Conservation (phyloP, 2,329 filamentous ascomycete species). For the Lasiodiplodia gonubiensis region DNA sequence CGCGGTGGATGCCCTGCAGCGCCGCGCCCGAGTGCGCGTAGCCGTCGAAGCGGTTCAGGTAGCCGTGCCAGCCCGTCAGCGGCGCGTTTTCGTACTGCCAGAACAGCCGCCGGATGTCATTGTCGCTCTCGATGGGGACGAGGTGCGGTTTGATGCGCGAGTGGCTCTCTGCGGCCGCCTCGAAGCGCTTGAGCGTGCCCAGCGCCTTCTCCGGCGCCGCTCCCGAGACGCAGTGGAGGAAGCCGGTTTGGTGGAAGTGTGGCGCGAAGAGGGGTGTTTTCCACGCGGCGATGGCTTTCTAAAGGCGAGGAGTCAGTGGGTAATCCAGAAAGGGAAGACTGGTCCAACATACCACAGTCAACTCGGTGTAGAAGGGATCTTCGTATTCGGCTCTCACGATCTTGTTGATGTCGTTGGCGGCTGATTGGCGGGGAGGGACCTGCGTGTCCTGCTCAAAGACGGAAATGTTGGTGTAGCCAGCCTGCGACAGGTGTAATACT, state of each 20-base stretch:
- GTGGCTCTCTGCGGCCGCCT: conserved; percentile 48
- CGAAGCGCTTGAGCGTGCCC: conserved; percentile 53
- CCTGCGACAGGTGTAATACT: conserved; percentile 39
- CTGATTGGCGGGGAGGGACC: conserved; percentile 59
- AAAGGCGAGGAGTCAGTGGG: not conserved
- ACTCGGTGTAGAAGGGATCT: conserved; percentile 61
- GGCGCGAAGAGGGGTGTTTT: conserved; percentile 59
- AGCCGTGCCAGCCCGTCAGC: conserved; percentile 62
- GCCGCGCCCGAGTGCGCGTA: conserved; percentile 64
- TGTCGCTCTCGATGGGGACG: conserved; percentile 36
- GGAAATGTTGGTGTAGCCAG: conserved; percentile 39
- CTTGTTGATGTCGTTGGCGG: conserved; percentile 67
- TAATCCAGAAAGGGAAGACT: not conserved
- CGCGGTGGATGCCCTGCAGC: conserved; percentile 53
- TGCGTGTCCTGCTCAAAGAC: conserved; percentile 41
- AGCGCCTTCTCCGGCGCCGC: conserved; percentile 56
- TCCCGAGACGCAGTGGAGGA: conserved; percentile 58
- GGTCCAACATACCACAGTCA: conserved; percentile 54
- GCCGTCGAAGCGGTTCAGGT: conserved; percentile 63
- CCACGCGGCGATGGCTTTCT: conserved; percentile 62
- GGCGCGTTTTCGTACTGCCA: conserved; percentile 55
- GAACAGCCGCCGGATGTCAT: conserved; percentile 51
- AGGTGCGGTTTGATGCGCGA: conserved; percentile 52
- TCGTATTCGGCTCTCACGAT: conserved; percentile 66
- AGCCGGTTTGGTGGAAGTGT: conserved; percentile 59